Base-by-base conservation (phyloP, 805 yeast genomes). In the Metschnikowia rubicola region DNA sequence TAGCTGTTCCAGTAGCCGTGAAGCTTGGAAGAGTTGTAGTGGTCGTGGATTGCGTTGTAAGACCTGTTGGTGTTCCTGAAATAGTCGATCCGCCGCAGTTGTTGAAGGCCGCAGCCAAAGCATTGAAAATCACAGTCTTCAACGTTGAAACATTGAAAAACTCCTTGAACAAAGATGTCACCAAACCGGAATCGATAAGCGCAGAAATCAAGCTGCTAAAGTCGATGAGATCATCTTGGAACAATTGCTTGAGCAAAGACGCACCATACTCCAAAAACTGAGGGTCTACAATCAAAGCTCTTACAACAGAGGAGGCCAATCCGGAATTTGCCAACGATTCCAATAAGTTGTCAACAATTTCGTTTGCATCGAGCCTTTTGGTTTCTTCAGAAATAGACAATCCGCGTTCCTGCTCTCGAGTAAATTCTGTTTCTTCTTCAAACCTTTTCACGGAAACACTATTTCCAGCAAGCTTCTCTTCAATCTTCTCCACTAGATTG, bases 281-380 rank as follows among this genome's bases (percentile, higher is more conserved):
- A 19, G 64, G 62, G 53, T 71, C 72, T 33, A 63, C 63, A 49
- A 71, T 61, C 55, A 71, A 69, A 7, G 66, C 56, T 37, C 62
- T 55, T 39, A 71, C 73, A 46, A 71, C 74, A 30, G 60, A 63
- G 17, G 61, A 50, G 35, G 73, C 75, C 57, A 71, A 68, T 37
- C 75, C 75, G 19, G 75, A 71, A 37, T 65, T 52, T 58, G 69
- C 70, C 58, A 71, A 68, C 1, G 77, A 71, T 56, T 70, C 74
- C 69, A 71, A 63, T 55, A 71, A 67, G 43, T 65, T 57, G 44
- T 66, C 58, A 39, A 71, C 57, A 33, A 67, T 51, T 9, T 48
- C 52, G 32, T 53, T 48, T 10, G 47, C 56, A 32, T 50, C 50
- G 56, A 47, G 50, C 43, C 58, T 50, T 48, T 50, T 54, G 10